These are phyloP conservation scores for Sporothrix brasiliensis DNA, from an alignment of 2,329 filamentous ascomycete species.

Conservation along the genomic window DNA sequence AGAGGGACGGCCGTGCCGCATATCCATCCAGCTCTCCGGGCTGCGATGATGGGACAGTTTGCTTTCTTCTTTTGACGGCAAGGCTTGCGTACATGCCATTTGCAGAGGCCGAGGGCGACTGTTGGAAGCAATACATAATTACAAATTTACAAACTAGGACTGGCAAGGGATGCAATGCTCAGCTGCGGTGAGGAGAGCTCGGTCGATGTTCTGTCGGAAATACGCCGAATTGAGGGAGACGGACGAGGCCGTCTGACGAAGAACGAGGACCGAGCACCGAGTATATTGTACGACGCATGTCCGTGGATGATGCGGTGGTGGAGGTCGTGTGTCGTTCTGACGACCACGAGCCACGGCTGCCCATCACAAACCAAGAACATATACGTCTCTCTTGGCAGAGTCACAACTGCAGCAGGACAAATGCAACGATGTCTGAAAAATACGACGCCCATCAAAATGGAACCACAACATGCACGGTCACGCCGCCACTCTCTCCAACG, in stretches of 20 bases:
- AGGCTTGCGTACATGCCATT: neutral
- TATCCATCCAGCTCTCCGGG: neutral
- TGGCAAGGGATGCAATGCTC: neutral
- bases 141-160: neutral
- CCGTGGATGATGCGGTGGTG: too few relatives aligned
- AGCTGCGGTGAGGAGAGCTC: neutral
- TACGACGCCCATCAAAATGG: too few relatives aligned
- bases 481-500: neutral
- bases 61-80: neutral
- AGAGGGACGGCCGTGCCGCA: neutral
- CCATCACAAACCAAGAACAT: too few relatives aligned
- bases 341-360: too few relatives aligned
- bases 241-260: neutral
- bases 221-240: slow-evolving; percentile 1
- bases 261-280: too few relatives aligned
- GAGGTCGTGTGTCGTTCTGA: too few relatives aligned
- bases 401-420: too few relatives aligned
- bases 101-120: neutral
- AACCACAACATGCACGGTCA: too few relatives aligned
- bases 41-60: neutral
- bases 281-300: too few relatives aligned
- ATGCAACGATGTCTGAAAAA: too few relatives aligned
- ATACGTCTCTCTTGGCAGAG: too few relatives aligned
- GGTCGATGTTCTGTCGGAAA: neutral
- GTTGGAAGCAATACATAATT: neutral